Base-by-base conservation (phyloP, 2,329 filamentous ascomycete species). In the Fusarium ambrosium region DNA sequence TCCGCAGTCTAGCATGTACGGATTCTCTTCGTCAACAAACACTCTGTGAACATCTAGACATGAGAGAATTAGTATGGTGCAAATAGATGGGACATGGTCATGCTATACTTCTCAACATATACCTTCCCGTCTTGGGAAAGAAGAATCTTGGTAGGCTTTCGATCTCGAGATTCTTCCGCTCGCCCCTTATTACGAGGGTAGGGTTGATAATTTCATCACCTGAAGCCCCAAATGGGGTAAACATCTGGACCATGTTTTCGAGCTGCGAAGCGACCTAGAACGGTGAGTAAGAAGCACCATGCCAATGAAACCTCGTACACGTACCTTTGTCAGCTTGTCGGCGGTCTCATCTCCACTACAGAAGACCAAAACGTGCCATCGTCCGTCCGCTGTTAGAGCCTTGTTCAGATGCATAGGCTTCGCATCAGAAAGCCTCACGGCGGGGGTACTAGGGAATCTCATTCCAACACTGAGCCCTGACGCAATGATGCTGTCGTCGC, bases 321-420 rank as follows among this genome's bases (percentile, higher is more conserved):
- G 4, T 32, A 74, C 74, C 59, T 58, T 2, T 4, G 43, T 24
- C 20, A 68, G 37, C 16, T 24, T 43, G 2, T 34, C 24, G 34
- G 22, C 1, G 27, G 8, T 4, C 27, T n/a, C 11, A 39, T 36
- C 20, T 18, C 45, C 36, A 6, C 68, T 68, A 4, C 62, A 66
- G 53, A 78, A 78, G 0, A 68, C 68, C 4, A 78, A 4, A 22
- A 78, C 2, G 10, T 77, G 75, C 77, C 77, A 78, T 7, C 71
- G 63, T 0, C 76, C 77, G 64, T 78, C 73, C 1, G 76, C 63
- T 1, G 66, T 41, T 2, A 78, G 65, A 1, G 29, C 69, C 1
- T 45, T 56, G 16, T 64, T 66, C 8, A 78, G 0, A 0, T 78
- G 71, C n/a, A 78, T 60, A 0, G 69, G 75, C 4, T 77, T 73